These are phyloP conservation scores for grape (Vitis vinifera) DNA, from an alignment of 164 flowering plant genomes.

Conservation along the genomic window DNA sequence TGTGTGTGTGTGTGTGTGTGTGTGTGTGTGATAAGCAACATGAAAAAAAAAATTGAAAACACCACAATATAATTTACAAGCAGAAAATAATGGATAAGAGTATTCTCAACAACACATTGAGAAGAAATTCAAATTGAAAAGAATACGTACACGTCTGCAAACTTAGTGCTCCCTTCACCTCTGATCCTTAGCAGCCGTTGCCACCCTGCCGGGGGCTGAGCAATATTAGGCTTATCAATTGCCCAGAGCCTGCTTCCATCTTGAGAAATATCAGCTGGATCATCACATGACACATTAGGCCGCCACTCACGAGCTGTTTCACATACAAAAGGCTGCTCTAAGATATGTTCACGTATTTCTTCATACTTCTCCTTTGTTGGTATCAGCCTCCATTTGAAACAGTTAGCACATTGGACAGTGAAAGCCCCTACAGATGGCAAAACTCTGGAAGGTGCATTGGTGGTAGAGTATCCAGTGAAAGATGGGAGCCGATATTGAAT, in stretches of 20 bases:
- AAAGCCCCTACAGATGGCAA: constrained; percentile 77
- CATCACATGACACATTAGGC: constrained; percentile 74
- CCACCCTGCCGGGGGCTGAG: constrained; percentile 95
- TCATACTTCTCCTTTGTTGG: constrained; percentile 91
- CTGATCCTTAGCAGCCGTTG: constrained; percentile 73
- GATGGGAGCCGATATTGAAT: constrained; percentile 20
- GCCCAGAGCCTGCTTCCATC: constrained; percentile 94
- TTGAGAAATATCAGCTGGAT: constrained; percentile 73
- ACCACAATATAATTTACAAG: no score
- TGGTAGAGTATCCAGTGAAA: constrained; percentile 10
- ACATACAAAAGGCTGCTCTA: constrained; percentile 69
- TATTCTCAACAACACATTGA: background rate
- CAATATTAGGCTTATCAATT: constrained; percentile 84
- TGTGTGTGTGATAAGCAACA: no score
- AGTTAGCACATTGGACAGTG: constrained; percentile 83
- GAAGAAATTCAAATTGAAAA: constrained; percentile 2
- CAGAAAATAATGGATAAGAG: background rate
- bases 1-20: no score
- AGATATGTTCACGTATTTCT: constrained; percentile 73
- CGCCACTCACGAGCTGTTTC: constrained; percentile 80
- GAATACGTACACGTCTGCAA: constrained; percentile 89
- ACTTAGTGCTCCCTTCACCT: constrained; percentile 83
- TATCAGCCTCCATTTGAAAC: constrained; percentile 90
- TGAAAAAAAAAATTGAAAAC: no score
- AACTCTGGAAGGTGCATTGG: constrained; percentile 33